phyloP scores from a whole-genome alignment of 2,329 filamentous ascomycete species.

The Penicillium sp. region DNA sequence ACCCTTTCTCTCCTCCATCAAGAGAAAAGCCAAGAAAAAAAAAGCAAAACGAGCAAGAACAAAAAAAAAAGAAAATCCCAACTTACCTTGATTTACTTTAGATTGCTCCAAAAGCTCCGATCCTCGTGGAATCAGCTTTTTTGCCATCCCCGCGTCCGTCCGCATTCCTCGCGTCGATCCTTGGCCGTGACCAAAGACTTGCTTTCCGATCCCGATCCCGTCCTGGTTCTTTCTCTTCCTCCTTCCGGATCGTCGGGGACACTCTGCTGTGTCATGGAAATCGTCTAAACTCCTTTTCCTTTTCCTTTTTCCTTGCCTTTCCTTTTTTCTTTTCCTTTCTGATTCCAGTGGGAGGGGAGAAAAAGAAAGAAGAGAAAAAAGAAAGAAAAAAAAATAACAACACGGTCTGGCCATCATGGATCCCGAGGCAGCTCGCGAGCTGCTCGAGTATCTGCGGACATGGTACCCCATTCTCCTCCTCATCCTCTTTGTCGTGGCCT shows the following conservation, averaged over 20 bases:
- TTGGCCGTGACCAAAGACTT: constrained; percentile 17
- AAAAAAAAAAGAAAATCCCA: neutral
- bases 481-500: constrained; percentile 65
- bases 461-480: constrained; percentile 68
- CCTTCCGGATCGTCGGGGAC: constrained; percentile 14
- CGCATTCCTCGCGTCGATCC: constrained; percentile 26
- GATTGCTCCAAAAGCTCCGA: constrained; percentile 13
- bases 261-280: constrained; percentile 39
- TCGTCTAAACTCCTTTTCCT: constrained; percentile 20
- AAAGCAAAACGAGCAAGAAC: constrained; percentile 14
- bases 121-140: constrained; percentile 14
- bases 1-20: neutral
- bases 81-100: constrained; percentile 2
- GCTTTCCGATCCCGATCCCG: constrained; percentile 25
- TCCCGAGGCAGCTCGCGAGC: constrained; percentile 45
- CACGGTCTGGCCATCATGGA: constrained; percentile 31
- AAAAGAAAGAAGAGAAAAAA: neutral
- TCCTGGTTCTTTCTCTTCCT: constrained; percentile 14
- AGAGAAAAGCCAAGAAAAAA: neutral
- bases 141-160: constrained; percentile 19
- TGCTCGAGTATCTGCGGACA: constrained; percentile 57
- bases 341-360: neutral
- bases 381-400: neutral
- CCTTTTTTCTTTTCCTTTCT: constrained; percentile 6
- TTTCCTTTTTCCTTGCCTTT: constrained; percentile 5